Base-by-base conservation (phyloP, 2,329 filamentous ascomycete species). In the Ophiocordyceps sinensis region DNA sequence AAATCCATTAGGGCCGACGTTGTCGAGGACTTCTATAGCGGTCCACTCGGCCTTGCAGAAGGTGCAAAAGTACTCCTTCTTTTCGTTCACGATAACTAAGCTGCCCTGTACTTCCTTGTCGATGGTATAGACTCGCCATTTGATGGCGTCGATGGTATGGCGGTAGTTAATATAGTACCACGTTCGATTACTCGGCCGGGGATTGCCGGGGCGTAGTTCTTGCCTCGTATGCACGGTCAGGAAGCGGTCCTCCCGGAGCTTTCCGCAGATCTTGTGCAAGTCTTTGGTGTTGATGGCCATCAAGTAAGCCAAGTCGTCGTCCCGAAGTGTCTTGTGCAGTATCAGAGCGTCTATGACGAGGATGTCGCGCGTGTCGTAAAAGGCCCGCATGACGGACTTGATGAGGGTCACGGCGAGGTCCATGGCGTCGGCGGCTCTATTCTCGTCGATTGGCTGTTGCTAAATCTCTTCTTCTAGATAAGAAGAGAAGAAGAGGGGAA, bases 81-180 rank as follows among this genome's bases (percentile, higher is more conserved):
- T 83, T 61, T 96, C 89, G 42, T 76, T 75, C 10, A 81, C 82
- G 0, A 85, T 81, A 15, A 85, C 79, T 14, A 85, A 84, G 43
- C 85, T 80, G 14, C 81, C 79, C 62, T 95, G 88, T 44, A 96
- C 86, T 41, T 82, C 79, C 58, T 89, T 88, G 50, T 88, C 87
- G 51, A 96, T 77, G 43, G 81, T 82, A 56, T 89, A 88, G 40
- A 94, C 79, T 47, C 85, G 82, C 74, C 84, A 98, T 61, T 98
- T 98, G 64, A 94, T 93, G 38, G 85, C 86, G 63, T 98, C 91
- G 54, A 98, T 86, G 30, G 89, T 86, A 43, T 85, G 83, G 44
- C 91, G 85, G 55, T 93, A 93, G 58, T 95, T 88, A 58, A 98
- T 89, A 63, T 85, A 98, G 66, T 94, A 98, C 71, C 94, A 98